A percentile compares a stretch with the other conserved stretches of the same genome.
Conservation (phyloP, 75 land plant genomes). For the Selaginella tamariscina region DNA sequence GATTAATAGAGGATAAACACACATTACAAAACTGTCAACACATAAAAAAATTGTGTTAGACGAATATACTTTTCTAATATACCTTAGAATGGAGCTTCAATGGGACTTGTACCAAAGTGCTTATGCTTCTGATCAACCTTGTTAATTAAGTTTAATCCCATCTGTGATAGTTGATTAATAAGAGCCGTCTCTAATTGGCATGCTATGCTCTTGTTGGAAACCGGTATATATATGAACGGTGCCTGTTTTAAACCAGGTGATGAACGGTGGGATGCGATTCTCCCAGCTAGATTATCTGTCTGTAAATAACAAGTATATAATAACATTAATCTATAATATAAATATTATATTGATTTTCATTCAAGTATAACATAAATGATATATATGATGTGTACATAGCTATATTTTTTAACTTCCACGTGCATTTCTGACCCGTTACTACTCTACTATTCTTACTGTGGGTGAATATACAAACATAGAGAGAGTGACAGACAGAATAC, state of each 20-base stretch:
- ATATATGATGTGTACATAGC: no score
- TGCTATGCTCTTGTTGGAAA: constrained; percentile 79
- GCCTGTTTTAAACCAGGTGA: constrained; percentile 45
- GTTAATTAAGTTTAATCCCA: constrained; percentile 54
- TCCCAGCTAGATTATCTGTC: constrained; percentile 72
- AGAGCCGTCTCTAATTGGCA: constrained; percentile 78
- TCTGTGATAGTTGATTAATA: constrained; percentile 59
- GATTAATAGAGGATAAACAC: no score
- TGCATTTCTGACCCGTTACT: no score
- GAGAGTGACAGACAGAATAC: no score
- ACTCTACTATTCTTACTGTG: no score
- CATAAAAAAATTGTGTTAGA: no score
- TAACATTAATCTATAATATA: not conserved
- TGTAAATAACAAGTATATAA: constrained; percentile 20
- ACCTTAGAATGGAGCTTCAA: constrained; percentile 12
- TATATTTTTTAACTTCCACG: no score
- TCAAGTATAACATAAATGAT: no score
- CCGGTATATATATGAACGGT: constrained; percentile 44
- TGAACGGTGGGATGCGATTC: constrained; percentile 57
- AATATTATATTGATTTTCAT: no score
- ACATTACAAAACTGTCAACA: no score
- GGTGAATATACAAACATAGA: no score
- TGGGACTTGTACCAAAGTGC: constrained; percentile 53
- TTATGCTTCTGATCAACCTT: constrained; percentile 76
- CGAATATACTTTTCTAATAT: no score